Evolutionary conservation across 2,329 filamentous ascomycete genomes (phyloP).

Genomic region (Microdochium bolleyi): DNA sequence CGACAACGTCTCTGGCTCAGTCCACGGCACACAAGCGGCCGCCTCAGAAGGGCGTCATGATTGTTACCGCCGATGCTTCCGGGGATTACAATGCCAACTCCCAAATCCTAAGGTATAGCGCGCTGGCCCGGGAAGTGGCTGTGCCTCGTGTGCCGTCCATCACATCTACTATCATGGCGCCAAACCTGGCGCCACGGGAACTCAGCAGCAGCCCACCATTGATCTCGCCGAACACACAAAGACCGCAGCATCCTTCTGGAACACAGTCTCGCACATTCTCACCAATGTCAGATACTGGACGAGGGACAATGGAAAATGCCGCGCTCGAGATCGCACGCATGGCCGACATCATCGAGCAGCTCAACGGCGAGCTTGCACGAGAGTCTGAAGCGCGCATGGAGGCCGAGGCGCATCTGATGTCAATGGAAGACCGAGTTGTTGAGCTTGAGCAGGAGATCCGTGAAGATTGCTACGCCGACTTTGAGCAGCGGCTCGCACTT

Average conservation of each 20-base stretch:
- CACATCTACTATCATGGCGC: constrained; percentile 57
- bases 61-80: constrained; percentile 86
- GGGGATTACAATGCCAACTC: constrained; percentile 97
- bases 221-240: constrained; percentile 14
- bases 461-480: constrained; percentile 82
- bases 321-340: constrained; percentile 76
- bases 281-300: constrained; percentile 38
- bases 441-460: constrained; percentile 76
- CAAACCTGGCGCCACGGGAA: constrained; percentile 12
- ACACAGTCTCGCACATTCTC: constrained; percentile 20
- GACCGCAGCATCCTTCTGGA: constrained; percentile 22
- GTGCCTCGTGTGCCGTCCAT: constrained; percentile 83
- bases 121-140: constrained; percentile 85
- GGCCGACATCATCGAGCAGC: constrained; percentile 65
- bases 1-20: constrained; percentile 44
- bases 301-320: constrained; percentile 74
- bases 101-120: constrained; percentile 90
- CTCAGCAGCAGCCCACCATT: constrained; percentile 14
- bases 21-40: constrained; percentile 41
- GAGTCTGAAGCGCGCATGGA: constrained; percentile 64
- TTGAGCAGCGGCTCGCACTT: constrained; percentile 66
- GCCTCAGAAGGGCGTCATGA: constrained; percentile 88
- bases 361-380: constrained; percentile 60
- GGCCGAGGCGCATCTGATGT: constrained; percentile 65
- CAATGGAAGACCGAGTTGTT: constrained; percentile 56